These are phyloP conservation scores for Debaryomyces subglobosus DNA, from an alignment of 1,139 yeast genomes.

Conservation along the genomic window DNA sequence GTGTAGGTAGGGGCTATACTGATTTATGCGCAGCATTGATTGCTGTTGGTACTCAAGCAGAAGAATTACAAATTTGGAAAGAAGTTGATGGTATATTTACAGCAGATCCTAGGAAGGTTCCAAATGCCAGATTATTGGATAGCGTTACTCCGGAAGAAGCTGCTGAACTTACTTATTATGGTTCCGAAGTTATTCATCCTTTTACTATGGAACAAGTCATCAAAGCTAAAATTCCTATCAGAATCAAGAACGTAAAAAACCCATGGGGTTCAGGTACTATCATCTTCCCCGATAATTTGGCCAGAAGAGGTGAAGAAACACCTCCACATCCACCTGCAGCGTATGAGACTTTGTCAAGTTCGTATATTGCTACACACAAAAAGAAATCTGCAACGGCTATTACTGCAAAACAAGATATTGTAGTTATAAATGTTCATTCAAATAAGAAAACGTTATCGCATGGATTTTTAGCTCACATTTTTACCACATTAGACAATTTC, in stretches of 20 bases:
- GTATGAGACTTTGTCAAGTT: slow-evolving; percentile 52
- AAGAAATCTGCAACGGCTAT: slow-evolving; percentile 93
- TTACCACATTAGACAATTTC: slow-evolving; percentile 81
- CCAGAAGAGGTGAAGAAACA: slow-evolving; percentile 81
- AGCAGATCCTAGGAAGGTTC: slow-evolving; percentile 96
- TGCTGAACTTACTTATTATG: slow-evolving; percentile 95
- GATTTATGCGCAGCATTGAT: slow-evolving; percentile 96
- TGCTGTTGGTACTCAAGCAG: slow-evolving; percentile 91
- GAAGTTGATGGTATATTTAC: slow-evolving; percentile 99
- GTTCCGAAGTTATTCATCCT: slow-evolving; percentile 97
- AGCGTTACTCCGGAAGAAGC: slow-evolving; percentile 98
- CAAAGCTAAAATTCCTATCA: slow-evolving; percentile 91
- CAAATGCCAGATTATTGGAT: slow-evolving; percentile 80
- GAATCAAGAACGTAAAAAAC: slow-evolving; percentile 93
- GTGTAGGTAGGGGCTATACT: slow-evolving; percentile 96
- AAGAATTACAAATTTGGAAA: slow-evolving; percentile 96
- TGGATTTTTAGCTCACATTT: slow-evolving; percentile 91
- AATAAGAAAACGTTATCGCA: slow-evolving; percentile 91
- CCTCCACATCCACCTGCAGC: slow-evolving; percentile 96
- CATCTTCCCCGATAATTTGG: slow-evolving; percentile 88
- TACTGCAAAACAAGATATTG: slow-evolving; percentile 90
- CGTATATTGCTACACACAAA: slow-evolving; percentile 50
- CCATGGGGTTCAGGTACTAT: slow-evolving; percentile 91
- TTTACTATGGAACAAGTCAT: slow-evolving; percentile 99
- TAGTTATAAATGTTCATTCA: slow-evolving; percentile 90